Evolutionary conservation across 768 basidiomycete species (phyloP).

Genomic region (Mycena albidolilacea): DNA sequence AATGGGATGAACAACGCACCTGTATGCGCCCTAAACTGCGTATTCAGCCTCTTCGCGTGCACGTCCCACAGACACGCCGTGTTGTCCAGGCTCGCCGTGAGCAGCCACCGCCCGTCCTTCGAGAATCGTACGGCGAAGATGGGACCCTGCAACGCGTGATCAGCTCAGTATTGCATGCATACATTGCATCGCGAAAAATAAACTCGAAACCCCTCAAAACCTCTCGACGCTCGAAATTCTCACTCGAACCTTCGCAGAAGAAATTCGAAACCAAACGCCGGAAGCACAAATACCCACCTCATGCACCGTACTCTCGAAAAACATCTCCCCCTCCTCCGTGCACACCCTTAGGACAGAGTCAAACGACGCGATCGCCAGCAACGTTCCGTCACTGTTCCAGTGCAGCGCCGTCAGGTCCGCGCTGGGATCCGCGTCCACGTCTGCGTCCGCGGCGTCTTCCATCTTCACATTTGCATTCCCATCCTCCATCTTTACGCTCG

Average conservation of each 20-base stretch:
- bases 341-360: constrained; percentile 81
- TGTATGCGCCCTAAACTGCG: constrained; percentile 76
- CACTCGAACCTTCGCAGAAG: too few relatives aligned
- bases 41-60: constrained; percentile 68
- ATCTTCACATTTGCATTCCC: too few relatives aligned
- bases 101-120: constrained; percentile 77
- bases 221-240: too few relatives aligned
- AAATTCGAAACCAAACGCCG: too few relatives aligned
- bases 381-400: constrained; percentile 82
- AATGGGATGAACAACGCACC: constrained; percentile 54
- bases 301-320: constrained; percentile 76
- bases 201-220: too few relatives aligned
- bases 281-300: constrained; percentile 71
- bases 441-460: constrained; percentile 38
- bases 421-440: constrained; percentile 51
- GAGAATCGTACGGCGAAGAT: constrained; percentile 88
- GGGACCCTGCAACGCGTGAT: constrained; percentile 70
- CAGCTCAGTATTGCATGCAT: constrained; percentile 37
- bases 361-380: constrained; percentile 86
- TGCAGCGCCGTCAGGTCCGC: constrained; percentile 82
- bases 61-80: constrained; percentile 88
- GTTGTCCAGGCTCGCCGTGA: constrained; percentile 85
- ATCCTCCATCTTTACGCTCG: too few relatives aligned
- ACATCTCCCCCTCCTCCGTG: constrained; percentile 68
- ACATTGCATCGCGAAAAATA: too few relatives aligned